Conservation (phyloP, 2,329 filamentous ascomycete genomes). For the Lachnellula willkommii region DNA sequence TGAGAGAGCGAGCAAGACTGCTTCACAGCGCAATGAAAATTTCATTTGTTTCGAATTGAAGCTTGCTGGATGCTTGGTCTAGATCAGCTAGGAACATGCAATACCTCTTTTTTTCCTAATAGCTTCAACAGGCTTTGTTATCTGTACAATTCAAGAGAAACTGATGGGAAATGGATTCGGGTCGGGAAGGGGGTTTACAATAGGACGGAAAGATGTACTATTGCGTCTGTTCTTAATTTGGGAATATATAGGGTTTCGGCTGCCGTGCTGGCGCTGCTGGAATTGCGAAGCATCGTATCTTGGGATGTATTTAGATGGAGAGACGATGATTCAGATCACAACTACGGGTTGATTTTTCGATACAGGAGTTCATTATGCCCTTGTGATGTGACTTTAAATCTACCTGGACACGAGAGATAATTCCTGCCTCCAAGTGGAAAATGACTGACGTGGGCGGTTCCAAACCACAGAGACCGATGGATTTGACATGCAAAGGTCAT, state of each 20-base stretch:
- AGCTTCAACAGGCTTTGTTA: not conserved
- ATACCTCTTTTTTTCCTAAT: not conserved
- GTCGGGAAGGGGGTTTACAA: not conserved
- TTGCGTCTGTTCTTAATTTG: not conserved
- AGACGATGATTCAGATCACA: constrained; percentile 6
- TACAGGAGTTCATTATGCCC: too few relatives aligned
- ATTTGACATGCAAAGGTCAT: too few relatives aligned
- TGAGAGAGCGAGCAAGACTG: constrained; percentile 10
- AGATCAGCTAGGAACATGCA: not conserved
- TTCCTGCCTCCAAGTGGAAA: too few relatives aligned
- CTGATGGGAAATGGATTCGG: not conserved
- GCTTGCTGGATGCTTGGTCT: not conserved
- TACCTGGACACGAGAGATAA: too few relatives aligned
- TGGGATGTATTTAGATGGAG: constrained; percentile 11
- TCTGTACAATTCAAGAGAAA: constrained; percentile 4
- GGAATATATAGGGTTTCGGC: not conserved
- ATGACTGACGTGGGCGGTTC: too few relatives aligned
- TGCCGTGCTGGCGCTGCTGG: constrained; percentile 8
- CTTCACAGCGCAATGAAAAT: constrained; percentile 12
- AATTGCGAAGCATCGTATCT: constrained; percentile 4
- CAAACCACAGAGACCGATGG: too few relatives aligned
- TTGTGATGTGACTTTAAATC: too few relatives aligned
- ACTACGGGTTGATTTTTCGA: not conserved
- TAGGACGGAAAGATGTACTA: not conserved
- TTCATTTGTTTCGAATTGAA: constrained; percentile 4